phyloP scores from a whole-genome alignment of 2,329 filamentous ascomycete species.

The Scedosporium boydii region DNA sequence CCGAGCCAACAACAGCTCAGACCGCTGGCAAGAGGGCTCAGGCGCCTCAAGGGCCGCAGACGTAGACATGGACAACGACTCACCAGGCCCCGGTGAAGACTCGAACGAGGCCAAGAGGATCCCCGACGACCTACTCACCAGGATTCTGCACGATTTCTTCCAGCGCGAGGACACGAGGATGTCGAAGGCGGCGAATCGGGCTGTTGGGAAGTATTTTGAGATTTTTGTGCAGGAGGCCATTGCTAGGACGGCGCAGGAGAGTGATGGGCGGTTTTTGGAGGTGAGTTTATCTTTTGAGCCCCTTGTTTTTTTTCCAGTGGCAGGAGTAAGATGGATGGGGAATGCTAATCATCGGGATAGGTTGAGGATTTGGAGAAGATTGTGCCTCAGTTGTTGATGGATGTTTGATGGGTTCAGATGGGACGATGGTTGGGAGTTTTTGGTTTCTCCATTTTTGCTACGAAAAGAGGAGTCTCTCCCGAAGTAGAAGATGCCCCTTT shows the following conservation, averaged over 20 bases:
- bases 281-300: slow-evolving; percentile 32
- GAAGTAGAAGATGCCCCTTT: too few species aligned
- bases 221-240: slow-evolving; percentile 86
- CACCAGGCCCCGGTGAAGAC: slow-evolving; percentile 13
- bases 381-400: slow-evolving; percentile 73
- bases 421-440: background rate
- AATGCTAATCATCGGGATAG: slow-evolving; percentile 27
- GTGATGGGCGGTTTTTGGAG: slow-evolving; percentile 63
- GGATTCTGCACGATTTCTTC: slow-evolving; percentile 73
- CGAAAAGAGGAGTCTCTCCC: background rate
- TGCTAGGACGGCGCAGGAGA: slow-evolving; percentile 65
- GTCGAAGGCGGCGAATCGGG: slow-evolving; percentile 64
- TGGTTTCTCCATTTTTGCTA: background rate
- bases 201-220: slow-evolving; percentile 79
- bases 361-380: slow-evolving; percentile 86
- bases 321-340: background rate
- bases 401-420: slow-evolving; percentile 50
- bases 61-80: slow-evolving; percentile 11
- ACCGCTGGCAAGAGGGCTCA: slow-evolving; percentile 7
- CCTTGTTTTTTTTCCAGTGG: background rate
- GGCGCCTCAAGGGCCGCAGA: background rate
- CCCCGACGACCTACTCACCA: slow-evolving; percentile 63
- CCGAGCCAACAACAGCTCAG: slow-evolving; percentile 6
- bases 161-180: slow-evolving; percentile 61
- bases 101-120: slow-evolving; percentile 37